Percentiles rank a stretch among this genome's conserved stretches.
Evolutionary conservation across 495 filamentous ascomycete species (phyloP).

Genomic region (Elasticomyces elasticus): DNA sequence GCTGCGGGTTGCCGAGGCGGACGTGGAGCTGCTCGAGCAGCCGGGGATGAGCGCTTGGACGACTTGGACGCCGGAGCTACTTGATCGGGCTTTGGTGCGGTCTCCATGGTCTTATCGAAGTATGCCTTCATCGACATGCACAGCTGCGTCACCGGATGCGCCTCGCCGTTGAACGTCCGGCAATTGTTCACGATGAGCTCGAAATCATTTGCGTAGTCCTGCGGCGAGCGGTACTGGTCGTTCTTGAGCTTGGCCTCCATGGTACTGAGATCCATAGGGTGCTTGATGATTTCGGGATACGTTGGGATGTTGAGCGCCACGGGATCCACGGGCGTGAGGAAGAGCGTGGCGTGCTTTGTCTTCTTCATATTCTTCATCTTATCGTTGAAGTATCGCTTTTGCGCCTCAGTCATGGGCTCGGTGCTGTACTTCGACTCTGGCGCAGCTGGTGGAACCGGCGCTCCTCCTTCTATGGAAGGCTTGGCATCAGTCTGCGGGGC

Average conservation of each 20-base stretch:
- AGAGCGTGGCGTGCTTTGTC: constrained; percentile 61
- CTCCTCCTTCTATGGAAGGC: constrained; percentile 3
- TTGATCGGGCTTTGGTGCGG: constrained; percentile 39
- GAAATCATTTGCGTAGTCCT: constrained; percentile 62
- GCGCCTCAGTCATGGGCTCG: constrained; percentile 42
- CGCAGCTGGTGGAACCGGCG: constrained; percentile 7
- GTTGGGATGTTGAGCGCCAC: constrained; percentile 55
- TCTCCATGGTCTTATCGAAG: constrained; percentile 51
- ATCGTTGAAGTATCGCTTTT: constrained; percentile 46
- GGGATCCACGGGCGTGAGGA: constrained; percentile 64
- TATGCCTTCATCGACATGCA: constrained; percentile 51
- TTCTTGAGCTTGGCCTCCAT: constrained; percentile 71
- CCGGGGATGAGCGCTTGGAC: constrained; percentile 50
- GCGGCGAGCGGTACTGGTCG: constrained; percentile 52
- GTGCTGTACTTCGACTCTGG: constrained; percentile 45
- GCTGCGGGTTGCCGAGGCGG: constrained; percentile 35
- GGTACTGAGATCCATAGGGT: constrained; percentile 71
- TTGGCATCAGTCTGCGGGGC: neutral
- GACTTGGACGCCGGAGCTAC: constrained; percentile 40
- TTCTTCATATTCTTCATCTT: constrained; percentile 67
- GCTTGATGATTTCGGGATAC: constrained; percentile 60
- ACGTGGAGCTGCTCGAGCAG: constrained; percentile 34
- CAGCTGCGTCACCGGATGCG: constrained; percentile 56
- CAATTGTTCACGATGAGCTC: constrained; percentile 66
- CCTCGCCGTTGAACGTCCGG: constrained; percentile 66